Percentiles rank a stretch among this genome's conserved stretches.
These are phyloP conservation scores for Camellia lanceoleosa DNA, from an alignment of 148 eudicot species.

Conservation along the genomic window DNA sequence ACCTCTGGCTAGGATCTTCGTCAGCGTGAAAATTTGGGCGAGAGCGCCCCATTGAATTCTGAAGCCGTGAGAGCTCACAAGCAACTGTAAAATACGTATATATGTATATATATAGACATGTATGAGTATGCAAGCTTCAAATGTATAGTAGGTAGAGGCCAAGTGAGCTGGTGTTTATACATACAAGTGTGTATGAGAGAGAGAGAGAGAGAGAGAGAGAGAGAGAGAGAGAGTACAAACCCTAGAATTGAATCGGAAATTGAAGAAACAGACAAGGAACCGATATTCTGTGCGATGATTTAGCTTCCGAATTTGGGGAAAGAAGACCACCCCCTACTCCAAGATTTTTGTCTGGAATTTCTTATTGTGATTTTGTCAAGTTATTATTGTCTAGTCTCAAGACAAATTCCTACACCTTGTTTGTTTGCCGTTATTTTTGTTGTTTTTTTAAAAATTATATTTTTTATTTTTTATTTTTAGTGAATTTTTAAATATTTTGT, in stretches of 20 bases:
- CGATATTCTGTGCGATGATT: background rate
- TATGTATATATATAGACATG: background rate
- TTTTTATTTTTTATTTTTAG: too few species aligned
- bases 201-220: too few species aligned
- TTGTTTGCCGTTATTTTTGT: too few species aligned
- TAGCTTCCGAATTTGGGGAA: background rate
- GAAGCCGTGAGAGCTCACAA: conserved; percentile 8
- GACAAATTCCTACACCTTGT: too few species aligned
- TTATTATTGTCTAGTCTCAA: too few species aligned
- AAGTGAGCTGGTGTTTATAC: background rate
- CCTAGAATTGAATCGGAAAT: conserved; percentile 14
- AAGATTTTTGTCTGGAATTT: background rate
- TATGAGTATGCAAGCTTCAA: too few species aligned
- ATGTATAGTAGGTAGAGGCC: too few species aligned
- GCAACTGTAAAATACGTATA: background rate
- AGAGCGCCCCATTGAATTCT: conserved; percentile 43
- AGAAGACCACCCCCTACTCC: background rate
- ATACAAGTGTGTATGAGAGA: background rate
- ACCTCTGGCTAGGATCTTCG: conserved; percentile 56
- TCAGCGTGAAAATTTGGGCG: conserved; percentile 46
- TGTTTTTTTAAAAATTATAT: too few species aligned
- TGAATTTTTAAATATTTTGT: too few species aligned
- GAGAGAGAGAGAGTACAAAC: background rate
- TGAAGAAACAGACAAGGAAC: background rate
- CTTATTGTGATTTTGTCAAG: too few species aligned